phyloP scores from a whole-genome alignment of 2,329 filamentous ascomycete species.

The Zasmidium cellare region DNA sequence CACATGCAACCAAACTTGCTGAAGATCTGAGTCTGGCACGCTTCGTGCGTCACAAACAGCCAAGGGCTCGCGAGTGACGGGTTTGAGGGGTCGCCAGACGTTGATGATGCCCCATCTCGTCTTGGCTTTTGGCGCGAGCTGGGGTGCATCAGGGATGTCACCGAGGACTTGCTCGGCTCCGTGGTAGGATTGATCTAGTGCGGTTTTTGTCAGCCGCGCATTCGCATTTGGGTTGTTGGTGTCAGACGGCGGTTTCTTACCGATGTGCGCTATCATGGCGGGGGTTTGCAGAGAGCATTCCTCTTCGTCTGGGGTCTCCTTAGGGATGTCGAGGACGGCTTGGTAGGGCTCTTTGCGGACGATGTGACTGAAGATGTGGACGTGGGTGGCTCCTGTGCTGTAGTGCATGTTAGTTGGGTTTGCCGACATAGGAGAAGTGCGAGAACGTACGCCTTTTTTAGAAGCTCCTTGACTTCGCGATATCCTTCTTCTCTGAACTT shows the following conservation, averaged over 20 bases:
- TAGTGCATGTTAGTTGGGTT: background rate
- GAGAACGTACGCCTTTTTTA: background rate
- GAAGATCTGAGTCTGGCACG: conserved; percentile 11
- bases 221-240: background rate
- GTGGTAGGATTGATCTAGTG: background rate
- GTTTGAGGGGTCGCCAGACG: conserved; percentile 19
- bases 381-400: background rate
- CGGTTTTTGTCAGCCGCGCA: background rate
- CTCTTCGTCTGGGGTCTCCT: background rate
- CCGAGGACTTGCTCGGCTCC: background rate
- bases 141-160: background rate
- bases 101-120: conserved; percentile 19
- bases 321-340: background rate
- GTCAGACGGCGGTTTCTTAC: background rate
- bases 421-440: too few species aligned
- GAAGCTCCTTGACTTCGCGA: background rate
- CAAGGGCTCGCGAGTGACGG: conserved; percentile 14
- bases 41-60: conserved; percentile 14
- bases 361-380: background rate
- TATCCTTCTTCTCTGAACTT: background rate
- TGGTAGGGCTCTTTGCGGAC: background rate
- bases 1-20: background rate
- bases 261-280: conserved; percentile 2
- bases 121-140: background rate
- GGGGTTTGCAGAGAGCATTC: background rate